These are phyloP conservation scores for Macrolepiota albuminosa DNA, from an alignment of 768 basidiomycete species.

Conservation along the genomic window DNA sequence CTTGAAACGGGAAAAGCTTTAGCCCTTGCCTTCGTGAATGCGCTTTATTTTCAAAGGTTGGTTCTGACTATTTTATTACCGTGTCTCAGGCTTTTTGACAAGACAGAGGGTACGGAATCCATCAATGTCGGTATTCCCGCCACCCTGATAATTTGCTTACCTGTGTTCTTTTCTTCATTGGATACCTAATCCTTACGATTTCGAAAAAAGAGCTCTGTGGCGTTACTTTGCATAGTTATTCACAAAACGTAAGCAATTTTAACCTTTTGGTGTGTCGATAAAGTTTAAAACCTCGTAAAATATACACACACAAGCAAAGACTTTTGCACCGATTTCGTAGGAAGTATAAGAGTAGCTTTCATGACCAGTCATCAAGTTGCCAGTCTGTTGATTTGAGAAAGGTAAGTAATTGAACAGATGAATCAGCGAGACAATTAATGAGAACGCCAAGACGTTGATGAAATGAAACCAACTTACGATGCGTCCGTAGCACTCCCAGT, in stretches of 20 bases:
- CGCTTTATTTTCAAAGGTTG: neutral
- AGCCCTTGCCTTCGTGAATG: neutral
- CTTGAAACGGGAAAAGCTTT: neutral
- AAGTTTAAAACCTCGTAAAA: neutral
- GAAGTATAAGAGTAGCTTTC: constrained; percentile 51
- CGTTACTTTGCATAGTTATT: constrained; percentile 39
- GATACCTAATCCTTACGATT: constrained; percentile 48
- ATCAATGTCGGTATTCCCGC: too few species aligned
- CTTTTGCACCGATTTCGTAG: constrained; percentile 51
- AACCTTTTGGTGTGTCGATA: constrained; percentile 49
- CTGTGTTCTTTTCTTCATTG: constrained; percentile 36
- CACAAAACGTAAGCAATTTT: constrained; percentile 42
- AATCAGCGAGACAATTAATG: neutral
- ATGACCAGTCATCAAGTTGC: constrained; percentile 26
- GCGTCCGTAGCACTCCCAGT: neutral
- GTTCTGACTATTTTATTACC: neutral
- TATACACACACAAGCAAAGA: constrained; percentile 28
- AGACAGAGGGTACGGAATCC: neutral
- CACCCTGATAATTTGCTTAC: constrained; percentile 40
- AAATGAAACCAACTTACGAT: neutral
- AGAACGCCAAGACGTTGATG: neutral
- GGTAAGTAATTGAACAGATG: too few species aligned
- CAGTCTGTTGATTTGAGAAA: too few species aligned
- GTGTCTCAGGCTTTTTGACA: neutral
- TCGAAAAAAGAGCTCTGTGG: constrained; percentile 42